phyloP scores from a whole-genome alignment of 2,329 filamentous ascomycete species.

The Colletotrichum horii region DNA sequence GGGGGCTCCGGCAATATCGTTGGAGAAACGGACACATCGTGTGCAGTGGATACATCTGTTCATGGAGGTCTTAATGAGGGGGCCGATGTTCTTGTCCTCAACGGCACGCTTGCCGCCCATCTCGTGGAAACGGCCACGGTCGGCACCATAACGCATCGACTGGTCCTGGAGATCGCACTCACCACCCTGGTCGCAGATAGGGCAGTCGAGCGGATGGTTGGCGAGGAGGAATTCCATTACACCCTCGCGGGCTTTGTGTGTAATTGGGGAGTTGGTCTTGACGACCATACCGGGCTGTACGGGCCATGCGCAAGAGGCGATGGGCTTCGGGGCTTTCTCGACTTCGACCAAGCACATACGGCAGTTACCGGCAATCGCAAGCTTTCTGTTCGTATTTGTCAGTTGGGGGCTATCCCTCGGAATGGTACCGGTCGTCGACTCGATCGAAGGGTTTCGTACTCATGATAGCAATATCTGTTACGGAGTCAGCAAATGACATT shows the following conservation, averaged over 20 bases:
- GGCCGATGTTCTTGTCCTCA: conserved; percentile 99
- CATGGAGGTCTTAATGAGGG: conserved; percentile 99
- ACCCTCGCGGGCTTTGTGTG: conserved; percentile 97
- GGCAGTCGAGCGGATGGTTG: conserved; percentile 95
- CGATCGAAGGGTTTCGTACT: conserved; percentile 62
- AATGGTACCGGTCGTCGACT: conserved; percentile 26
- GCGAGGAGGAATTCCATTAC: conserved; percentile 99
- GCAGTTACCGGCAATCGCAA: conserved; percentile 99
- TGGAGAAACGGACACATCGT: conserved; percentile 95
- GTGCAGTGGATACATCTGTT: conserved; percentile 99
- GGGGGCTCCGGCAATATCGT: conserved; percentile 93
- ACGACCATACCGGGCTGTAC: conserved; percentile 99
- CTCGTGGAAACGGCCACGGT: conserved; percentile 97
- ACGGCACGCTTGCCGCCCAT: conserved; percentile 94
- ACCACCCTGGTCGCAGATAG: conserved; percentile 97
- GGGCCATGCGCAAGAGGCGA: conserved; percentile 98
- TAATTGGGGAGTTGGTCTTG: conserved; percentile 94
- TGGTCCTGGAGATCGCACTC: conserved; percentile 99
- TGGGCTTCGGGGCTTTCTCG: conserved; percentile 93
- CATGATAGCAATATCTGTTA: conserved; percentile 94
- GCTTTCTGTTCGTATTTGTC: conserved; percentile 69
- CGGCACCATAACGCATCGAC: conserved; percentile 97
- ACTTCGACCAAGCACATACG: conserved; percentile 99
- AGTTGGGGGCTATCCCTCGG: conserved; percentile 33
- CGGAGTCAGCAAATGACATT: conserved; percentile 25